Evolutionary conservation across 148 eudicot genomes (phyloP).

Genomic region (Nepenthes mirabilis): DNA sequence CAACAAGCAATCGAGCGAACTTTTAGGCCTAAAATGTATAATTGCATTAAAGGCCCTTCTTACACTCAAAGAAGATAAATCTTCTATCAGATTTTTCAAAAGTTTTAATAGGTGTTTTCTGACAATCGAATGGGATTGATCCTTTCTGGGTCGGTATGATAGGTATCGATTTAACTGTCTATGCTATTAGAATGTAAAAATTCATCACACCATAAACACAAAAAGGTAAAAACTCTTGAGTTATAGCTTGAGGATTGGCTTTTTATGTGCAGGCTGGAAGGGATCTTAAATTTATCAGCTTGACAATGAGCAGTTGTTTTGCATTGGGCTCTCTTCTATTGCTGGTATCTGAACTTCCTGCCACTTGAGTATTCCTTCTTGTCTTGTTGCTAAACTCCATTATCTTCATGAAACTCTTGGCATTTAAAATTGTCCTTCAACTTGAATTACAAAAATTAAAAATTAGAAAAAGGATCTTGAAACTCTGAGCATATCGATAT

Average conservation of each 20-base stretch:
- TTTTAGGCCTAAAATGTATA: too few relatives aligned
- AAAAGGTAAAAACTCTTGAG: neutral
- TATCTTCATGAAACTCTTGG: neutral
- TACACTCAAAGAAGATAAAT: too few relatives aligned
- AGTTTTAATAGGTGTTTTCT: too few relatives aligned
- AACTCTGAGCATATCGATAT: neutral
- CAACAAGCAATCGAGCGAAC: too few relatives aligned
- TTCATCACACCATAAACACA: neutral
- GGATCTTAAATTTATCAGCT: conserved; percentile 63
- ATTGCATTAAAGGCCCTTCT: too few relatives aligned
- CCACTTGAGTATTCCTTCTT: neutral
- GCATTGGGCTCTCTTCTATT: conserved; percentile 50
- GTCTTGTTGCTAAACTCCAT: neutral
- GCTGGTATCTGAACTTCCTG: conserved; percentile 28
- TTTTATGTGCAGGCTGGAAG: conserved; percentile 58
- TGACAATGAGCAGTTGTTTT: conserved; percentile 68
- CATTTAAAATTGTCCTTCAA: too few relatives aligned
- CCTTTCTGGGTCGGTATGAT: too few relatives aligned
- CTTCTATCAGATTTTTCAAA: too few relatives aligned
- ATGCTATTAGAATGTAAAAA: neutral
- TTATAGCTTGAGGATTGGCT: conserved; percentile 2
- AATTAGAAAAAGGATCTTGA: neutral
- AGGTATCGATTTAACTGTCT: too few relatives aligned
- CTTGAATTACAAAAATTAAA: too few relatives aligned
- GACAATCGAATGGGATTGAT: too few relatives aligned